A percentile compares a stretch with the other conserved stretches of the same genome.
Conservation (phyloP, 352 stramenopile species). For the Pythium dissimile region DNA sequence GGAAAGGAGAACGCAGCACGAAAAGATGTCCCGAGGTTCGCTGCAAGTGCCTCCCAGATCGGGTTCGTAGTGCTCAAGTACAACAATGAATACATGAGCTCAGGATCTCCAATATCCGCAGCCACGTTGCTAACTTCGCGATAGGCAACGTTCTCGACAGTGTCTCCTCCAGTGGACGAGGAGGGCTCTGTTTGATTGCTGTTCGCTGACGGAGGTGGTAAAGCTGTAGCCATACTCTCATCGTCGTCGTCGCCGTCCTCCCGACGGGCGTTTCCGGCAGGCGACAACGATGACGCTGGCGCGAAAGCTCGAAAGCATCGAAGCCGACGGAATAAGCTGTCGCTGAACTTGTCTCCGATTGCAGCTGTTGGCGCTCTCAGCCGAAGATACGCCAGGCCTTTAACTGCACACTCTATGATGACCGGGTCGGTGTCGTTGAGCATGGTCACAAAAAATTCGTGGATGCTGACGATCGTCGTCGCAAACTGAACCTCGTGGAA, state of each 20-base stretch:
- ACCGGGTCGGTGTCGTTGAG: slow-evolving; percentile 67
- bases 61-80: slow-evolving; percentile 77
- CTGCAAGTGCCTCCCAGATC: slow-evolving; percentile 37
- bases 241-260: slow-evolving; percentile 27
- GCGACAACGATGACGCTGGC: slow-evolving; percentile 22
- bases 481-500: slow-evolving; percentile 34
- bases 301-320: slow-evolving; percentile 76
- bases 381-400: slow-evolving; percentile 71
- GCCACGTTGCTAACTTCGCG: slow-evolving; percentile 82
- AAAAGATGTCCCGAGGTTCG: not conserved
- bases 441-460: slow-evolving; percentile 82
- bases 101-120: slow-evolving; percentile 70
- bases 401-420: slow-evolving; percentile 72
- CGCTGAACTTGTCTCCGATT: slow-evolving; percentile 61
- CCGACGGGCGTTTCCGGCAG: no score
- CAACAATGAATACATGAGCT: slow-evolving; percentile 79
- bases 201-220: not conserved
- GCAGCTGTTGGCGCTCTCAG: slow-evolving; percentile 48
- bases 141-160: slow-evolving; percentile 76
- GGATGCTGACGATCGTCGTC: slow-evolving; percentile 33
- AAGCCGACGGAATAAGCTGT: slow-evolving; percentile 72
- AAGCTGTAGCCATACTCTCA: not conserved
- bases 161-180: slow-evolving; percentile 4
- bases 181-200: not conserved
- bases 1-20: slow-evolving; percentile 41